Evolutionary conservation across 441 rosid species (phyloP).

Genomic region (Croton setiger): DNA sequence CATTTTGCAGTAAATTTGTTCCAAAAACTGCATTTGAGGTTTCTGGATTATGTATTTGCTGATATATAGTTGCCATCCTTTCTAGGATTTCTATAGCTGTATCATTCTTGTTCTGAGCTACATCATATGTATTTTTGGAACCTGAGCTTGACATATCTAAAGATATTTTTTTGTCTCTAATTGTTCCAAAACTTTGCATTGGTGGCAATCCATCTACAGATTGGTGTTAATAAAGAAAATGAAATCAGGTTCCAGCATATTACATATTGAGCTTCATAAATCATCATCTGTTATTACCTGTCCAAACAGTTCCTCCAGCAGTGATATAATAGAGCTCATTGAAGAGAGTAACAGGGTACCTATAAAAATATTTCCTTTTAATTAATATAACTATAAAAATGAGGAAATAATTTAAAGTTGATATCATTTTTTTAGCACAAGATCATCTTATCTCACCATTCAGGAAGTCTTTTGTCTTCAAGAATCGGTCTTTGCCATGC

Average conservation of each 20-base stretch:
- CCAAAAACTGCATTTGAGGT: conserved; percentile 69
- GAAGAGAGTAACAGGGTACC: conserved; percentile 80
- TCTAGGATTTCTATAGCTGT: conserved; percentile 59
- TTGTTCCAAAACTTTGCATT: conserved; percentile 50
- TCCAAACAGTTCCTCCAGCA: conserved; percentile 86
- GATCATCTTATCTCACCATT: conserved; percentile 49
- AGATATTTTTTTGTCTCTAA: conserved; percentile 56
- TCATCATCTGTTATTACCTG: conserved; percentile 39
- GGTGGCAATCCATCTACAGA: conserved; percentile 70
- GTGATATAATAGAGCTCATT: conserved; percentile 89
- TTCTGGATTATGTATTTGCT: conserved; percentile 43
- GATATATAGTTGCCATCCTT: conserved; percentile 57
- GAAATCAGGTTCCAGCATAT: not conserved
- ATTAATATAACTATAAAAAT: not conserved
- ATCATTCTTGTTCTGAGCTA: conserved; percentile 31
- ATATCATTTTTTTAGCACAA: not conserved
- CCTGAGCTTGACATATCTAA: conserved; percentile 48
- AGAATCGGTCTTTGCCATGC: conserved; percentile 88
- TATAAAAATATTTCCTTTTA: conserved; percentile 18
- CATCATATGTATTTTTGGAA: conserved; percentile 23
- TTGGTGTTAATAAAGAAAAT: not conserved
- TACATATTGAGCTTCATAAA: conserved; percentile 1
- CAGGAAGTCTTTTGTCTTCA: conserved; percentile 81
- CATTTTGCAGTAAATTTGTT: conserved; percentile 58
- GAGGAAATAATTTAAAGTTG: not conserved